phyloP scores from a whole-genome alignment of 2,329 filamentous ascomycete species.

The Pleurostoma richardsiae region DNA sequence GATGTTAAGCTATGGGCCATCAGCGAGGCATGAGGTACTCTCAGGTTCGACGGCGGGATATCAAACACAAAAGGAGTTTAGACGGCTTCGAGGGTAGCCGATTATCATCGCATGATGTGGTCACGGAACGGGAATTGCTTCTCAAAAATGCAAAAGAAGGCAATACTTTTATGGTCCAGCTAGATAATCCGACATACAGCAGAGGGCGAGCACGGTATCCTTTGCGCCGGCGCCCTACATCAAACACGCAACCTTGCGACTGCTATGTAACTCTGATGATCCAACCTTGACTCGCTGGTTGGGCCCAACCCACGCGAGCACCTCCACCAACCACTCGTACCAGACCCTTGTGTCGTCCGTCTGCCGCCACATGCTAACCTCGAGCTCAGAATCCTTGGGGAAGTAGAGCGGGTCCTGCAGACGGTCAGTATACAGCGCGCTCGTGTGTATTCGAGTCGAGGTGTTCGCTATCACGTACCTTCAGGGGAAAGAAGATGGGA shows the following conservation, averaged over 20 bases:
- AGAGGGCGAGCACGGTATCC: neutral
- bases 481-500: conserved; percentile 94
- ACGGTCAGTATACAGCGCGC: neutral
- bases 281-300: conserved; percentile 60
- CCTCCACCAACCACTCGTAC: conserved; percentile 98
- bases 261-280: conserved; percentile 62
- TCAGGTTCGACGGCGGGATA: too few species aligned
- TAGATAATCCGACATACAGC: too few species aligned
- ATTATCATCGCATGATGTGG: too few species aligned
- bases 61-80: too few species aligned
- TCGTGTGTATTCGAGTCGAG: neutral
- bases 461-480: conserved; percentile 49
- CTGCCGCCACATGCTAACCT: conserved; percentile 92
- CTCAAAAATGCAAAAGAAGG: too few species aligned
- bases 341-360: conserved; percentile 94
- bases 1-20: too few species aligned
- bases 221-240: conserved; percentile 42
- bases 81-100: too few species aligned
- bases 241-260: conserved; percentile 63
- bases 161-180: too few species aligned
- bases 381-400: conserved; percentile 77
- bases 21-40: too few species aligned
- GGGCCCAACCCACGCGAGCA: conserved; percentile 62
- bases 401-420: conserved; percentile 77
- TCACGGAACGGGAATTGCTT: too few species aligned